Conservation (phyloP, 2,329 filamentous ascomycete genomes). For the Lachnellula cervina region DNA sequence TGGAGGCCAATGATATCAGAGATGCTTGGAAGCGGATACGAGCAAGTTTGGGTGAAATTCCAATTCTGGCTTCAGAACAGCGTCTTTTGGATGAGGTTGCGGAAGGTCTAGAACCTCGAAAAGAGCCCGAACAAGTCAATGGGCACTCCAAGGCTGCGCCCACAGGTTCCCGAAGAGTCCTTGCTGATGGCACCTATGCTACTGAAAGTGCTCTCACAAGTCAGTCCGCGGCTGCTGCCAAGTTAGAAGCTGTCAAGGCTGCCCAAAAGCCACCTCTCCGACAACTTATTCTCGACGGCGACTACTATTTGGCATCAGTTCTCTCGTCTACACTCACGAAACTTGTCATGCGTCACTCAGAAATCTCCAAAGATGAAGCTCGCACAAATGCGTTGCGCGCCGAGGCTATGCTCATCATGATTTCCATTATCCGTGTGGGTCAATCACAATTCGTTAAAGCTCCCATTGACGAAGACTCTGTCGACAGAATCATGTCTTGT, state of each 20-base stretch:
- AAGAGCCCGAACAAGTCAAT: constrained; percentile 64
- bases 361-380: constrained; percentile 79
- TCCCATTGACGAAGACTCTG: constrained; percentile 93
- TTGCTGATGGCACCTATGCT: constrained; percentile 95
- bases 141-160: constrained; percentile 75
- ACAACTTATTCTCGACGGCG: constrained; percentile 91
- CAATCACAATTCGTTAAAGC: constrained; percentile 99
- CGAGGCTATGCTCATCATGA: constrained; percentile 99
- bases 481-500: constrained; percentile 98
- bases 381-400: constrained; percentile 91
- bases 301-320: constrained; percentile 93
- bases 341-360: constrained; percentile 93
- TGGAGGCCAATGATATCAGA: constrained; percentile 88
- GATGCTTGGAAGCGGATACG: constrained; percentile 97
- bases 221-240: constrained; percentile 82
- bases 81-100: constrained; percentile 78
- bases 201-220: constrained; percentile 95
- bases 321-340: constrained; percentile 96
- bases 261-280: constrained; percentile 93
- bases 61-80: constrained; percentile 92
- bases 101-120: constrained; percentile 61
- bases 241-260: constrained; percentile 92
- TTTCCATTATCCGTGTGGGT: constrained; percentile 94
- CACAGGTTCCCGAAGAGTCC: constrained; percentile 81
- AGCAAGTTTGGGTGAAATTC: constrained; percentile 90